Conservation (phyloP, 192 early-diverging fungal genomes). For the Rhizophagus sp. region DNA sequence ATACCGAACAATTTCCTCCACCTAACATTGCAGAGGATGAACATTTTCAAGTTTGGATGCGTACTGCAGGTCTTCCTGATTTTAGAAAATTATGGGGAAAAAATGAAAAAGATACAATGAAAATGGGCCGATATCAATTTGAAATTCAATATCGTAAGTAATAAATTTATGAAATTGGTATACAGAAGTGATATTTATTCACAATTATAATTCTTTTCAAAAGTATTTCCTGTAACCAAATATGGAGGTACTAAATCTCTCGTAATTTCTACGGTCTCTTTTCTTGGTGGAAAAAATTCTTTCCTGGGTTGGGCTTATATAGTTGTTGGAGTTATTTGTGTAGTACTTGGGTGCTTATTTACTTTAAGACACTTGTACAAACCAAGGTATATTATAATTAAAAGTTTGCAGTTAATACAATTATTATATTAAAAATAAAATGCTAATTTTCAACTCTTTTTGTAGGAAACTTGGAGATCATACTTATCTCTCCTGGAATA, state of each 20-base stretch:
- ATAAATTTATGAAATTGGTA: not conserved
- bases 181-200: slow-evolving; percentile 9
- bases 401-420: too few species aligned
- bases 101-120: slow-evolving; percentile 62
- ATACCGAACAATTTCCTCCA: slow-evolving; percentile 52
- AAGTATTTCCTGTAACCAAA: slow-evolving; percentile 81
- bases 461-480: not conserved
- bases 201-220: not conserved
- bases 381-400: slow-evolving; percentile 62
- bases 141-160: slow-evolving; percentile 73
- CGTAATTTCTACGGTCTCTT: slow-evolving; percentile 90
- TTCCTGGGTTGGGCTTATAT: slow-evolving; percentile 97
- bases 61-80: slow-evolving; percentile 90
- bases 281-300: slow-evolving; percentile 96
- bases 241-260: slow-evolving; percentile 96
- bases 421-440: too few species aligned
- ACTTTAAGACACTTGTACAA: slow-evolving; percentile 89
- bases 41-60: slow-evolving; percentile 98
- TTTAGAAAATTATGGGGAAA: slow-evolving; percentile 95
- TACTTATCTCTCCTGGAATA: not conserved
- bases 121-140: slow-evolving; percentile 71
- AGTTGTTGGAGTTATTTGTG: slow-evolving; percentile 88
- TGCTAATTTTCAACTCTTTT: not conserved
- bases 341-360: slow-evolving; percentile 86
- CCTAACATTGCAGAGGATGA: slow-evolving; percentile 70